Conservation (phyloP, 2,329 filamentous ascomycete genomes). For the Colletotrichum godetiae region DNA sequence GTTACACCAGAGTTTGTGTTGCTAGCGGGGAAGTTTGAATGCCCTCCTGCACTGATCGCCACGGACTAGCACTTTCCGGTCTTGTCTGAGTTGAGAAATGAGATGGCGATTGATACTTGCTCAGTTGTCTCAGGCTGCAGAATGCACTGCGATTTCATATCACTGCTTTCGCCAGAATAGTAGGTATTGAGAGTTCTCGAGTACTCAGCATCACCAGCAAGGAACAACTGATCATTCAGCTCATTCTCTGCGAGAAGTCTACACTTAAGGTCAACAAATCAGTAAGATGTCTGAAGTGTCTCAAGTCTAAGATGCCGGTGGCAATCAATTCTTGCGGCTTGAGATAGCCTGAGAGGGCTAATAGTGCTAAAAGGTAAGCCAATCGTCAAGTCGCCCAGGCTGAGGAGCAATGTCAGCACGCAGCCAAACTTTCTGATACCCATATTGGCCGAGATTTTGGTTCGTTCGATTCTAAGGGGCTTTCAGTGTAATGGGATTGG, state of each 20-base stretch:
- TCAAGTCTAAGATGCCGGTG: too few species aligned
- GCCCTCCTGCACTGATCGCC: constrained; percentile 53
- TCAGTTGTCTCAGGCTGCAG: constrained; percentile 14
- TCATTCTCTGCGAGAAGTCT: constrained; percentile 13
- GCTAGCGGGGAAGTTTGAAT: constrained; percentile 45
- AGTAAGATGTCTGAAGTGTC: too few species aligned
- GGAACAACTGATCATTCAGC: constrained; percentile 10
- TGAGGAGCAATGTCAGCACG: too few species aligned
- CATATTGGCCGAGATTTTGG: too few species aligned
- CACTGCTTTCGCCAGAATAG: constrained; percentile 10
- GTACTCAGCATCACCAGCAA: constrained; percentile 12
- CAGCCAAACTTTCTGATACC: too few species aligned
- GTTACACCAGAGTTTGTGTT: constrained; percentile 41
- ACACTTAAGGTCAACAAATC: neutral
- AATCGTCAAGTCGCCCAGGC: too few species aligned
- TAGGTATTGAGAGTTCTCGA: constrained; percentile 3
- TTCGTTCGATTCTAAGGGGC: too few species aligned
- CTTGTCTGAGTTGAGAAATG: neutral
- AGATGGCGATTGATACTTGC: constrained; percentile 11
- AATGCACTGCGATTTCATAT: constrained; percentile 19
- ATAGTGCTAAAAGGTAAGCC: too few species aligned
- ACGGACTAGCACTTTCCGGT: constrained; percentile 43
- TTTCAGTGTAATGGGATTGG: too few species aligned
- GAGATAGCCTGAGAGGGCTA: too few species aligned
- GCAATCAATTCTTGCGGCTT: too few species aligned